Conservation (phyloP, 2,329 filamentous ascomycete species). For the Paecilomyces sp. region DNA sequence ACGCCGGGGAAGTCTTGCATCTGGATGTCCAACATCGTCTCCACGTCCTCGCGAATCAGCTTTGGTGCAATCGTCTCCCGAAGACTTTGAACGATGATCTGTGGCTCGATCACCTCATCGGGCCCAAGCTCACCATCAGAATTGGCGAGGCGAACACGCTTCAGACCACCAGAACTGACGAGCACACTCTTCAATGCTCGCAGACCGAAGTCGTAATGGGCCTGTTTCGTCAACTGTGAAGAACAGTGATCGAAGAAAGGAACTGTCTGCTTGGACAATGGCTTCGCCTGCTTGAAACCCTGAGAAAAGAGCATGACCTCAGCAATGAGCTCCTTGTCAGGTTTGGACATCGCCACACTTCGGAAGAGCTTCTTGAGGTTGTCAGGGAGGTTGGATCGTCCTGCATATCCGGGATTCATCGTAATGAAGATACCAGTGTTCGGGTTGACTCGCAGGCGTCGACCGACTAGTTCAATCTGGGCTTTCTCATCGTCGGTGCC, state of each 20-base stretch:
- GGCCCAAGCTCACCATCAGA: slow-evolving; percentile 52
- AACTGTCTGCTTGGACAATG: slow-evolving; percentile 88
- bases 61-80: slow-evolving; percentile 98
- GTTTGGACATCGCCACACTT: slow-evolving; percentile 99
- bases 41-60: slow-evolving; percentile 84
- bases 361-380: slow-evolving; percentile 99
- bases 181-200: slow-evolving; percentile 97
- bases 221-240: slow-evolving; percentile 78
- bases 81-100: slow-evolving; percentile 97
- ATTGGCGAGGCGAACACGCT: slow-evolving; percentile 67
- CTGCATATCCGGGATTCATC: slow-evolving; percentile 99
- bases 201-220: slow-evolving; percentile 97
- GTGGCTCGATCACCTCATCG: slow-evolving; percentile 76
- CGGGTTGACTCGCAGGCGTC: slow-evolving; percentile 78
- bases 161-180: slow-evolving; percentile 92
- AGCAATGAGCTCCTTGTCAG: slow-evolving; percentile 97
- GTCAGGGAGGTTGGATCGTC: slow-evolving; percentile 94
- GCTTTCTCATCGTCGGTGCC: slow-evolving; percentile 72
- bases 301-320: slow-evolving; percentile 99
- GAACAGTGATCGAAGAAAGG: slow-evolving; percentile 96
- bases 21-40: slow-evolving; percentile 80
- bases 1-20: slow-evolving; percentile 83
- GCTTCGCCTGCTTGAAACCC: slow-evolving; percentile 94
- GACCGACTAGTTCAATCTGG: slow-evolving; percentile 89
- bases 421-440: slow-evolving; percentile 99